Conservation (phyloP, 345 rosid genomes). For the Populus pruinosa region DNA sequence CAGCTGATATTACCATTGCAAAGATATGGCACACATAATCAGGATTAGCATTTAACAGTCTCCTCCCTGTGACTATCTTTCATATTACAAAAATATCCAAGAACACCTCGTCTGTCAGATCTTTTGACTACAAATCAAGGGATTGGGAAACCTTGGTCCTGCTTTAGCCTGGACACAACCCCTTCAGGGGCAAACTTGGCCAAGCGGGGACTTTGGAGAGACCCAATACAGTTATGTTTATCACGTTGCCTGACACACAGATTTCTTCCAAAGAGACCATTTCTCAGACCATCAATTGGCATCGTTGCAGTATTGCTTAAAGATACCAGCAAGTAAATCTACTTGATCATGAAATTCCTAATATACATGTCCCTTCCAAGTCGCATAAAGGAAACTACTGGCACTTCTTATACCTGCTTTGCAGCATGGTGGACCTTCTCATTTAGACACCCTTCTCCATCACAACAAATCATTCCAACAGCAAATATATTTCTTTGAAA, state of each 20-base stretch:
- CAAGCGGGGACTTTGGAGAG: not conserved
- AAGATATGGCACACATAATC: slow-evolving; percentile 1
- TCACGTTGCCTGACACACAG: not conserved
- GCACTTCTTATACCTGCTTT: slow-evolving; percentile 67
- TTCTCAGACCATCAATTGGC: not conserved
- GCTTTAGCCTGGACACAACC: not conserved
- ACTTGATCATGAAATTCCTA: not conserved
- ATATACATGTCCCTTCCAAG: slow-evolving; percentile 1
- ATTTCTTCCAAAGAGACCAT: not conserved
- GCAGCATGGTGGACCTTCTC: slow-evolving; percentile 77
- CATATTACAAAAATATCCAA: not conserved
- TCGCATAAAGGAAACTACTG: not conserved
- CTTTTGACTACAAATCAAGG: not conserved
- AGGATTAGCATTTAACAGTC: not conserved
- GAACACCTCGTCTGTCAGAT: slow-evolving; percentile 3
- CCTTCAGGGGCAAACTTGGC: not conserved
- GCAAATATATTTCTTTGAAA: slow-evolving; percentile 75
- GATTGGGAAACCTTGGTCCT: slow-evolving; percentile 2
- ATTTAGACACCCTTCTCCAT: slow-evolving; percentile 89
- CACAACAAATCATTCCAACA: slow-evolving; percentile 93
- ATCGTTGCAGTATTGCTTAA: not conserved
- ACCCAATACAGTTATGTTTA: not conserved
- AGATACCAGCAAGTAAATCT: not conserved
- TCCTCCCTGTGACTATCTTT: not conserved
- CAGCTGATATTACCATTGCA: slow-evolving; percentile 62